Evolutionary conservation across 306 rosid species (phyloP).

Genomic region (Fagus crenata): DNA sequence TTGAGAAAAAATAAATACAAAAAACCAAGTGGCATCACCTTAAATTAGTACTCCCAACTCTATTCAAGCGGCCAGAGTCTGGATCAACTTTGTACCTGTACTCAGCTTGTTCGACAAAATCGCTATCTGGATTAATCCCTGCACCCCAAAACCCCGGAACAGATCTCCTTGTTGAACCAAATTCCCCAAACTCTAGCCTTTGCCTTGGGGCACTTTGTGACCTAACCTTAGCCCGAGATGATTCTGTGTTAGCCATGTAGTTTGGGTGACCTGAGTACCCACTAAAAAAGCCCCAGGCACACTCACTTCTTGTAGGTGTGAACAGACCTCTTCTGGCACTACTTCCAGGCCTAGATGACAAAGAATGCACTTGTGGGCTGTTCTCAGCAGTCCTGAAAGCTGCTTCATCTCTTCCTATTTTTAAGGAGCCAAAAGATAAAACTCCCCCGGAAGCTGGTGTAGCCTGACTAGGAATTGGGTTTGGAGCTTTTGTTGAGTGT

Average conservation of each 20-base stretch:
- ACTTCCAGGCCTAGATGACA: slow-evolving; percentile 64
- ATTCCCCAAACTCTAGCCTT: slow-evolving; percentile 72
- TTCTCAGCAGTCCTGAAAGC: slow-evolving; percentile 48
- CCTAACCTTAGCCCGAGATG: slow-evolving; percentile 81
- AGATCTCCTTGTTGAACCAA: slow-evolving; percentile 42
- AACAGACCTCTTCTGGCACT: slow-evolving; percentile 56
- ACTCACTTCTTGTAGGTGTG: slow-evolving; percentile 78
- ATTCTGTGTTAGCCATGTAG: slow-evolving; percentile 91
- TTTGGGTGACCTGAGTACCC: slow-evolving; percentile 64
- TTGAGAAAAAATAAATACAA: neutral
- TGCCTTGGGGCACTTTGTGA: slow-evolving; percentile 95
- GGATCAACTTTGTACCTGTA: slow-evolving; percentile 37
- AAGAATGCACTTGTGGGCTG: slow-evolving; percentile 68
- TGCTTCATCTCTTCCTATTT: slow-evolving; percentile 51
- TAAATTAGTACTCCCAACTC: slow-evolving; percentile 49
- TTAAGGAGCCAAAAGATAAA: slow-evolving; percentile 36
- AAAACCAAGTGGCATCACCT: slow-evolving; percentile 43
- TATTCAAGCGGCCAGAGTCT: slow-evolving; percentile 42
- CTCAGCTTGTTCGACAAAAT: slow-evolving; percentile 36
- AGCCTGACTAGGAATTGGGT: slow-evolving; percentile 28
- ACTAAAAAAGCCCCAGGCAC: slow-evolving; percentile 59
- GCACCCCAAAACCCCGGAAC: slow-evolving; percentile 54
- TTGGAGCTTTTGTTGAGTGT: slow-evolving; percentile 38
- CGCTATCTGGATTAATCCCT: slow-evolving; percentile 48
- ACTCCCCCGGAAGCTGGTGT: slow-evolving; percentile 41